Conservation (phyloP, 2,329 filamentous ascomycete species). For the Colletotrichum sp. region DNA sequence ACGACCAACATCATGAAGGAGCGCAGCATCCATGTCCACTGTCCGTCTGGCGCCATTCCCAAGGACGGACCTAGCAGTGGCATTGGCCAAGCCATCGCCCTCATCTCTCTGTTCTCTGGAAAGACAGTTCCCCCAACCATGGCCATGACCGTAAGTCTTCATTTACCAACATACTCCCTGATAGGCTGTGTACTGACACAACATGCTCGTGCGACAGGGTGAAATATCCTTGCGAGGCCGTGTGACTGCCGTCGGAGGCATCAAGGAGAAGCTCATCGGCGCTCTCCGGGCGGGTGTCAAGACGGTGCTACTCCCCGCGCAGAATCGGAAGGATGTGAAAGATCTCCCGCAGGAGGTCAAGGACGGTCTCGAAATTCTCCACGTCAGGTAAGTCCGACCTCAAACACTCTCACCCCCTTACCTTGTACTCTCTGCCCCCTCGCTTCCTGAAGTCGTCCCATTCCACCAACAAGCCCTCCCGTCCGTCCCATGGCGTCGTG, state of each 20-base stretch:
- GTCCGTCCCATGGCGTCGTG: conserved; percentile 15
- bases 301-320: conserved; percentile 85
- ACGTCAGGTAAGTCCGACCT: conserved; percentile 74
- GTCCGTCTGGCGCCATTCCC: conserved; percentile 90
- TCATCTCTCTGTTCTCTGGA: conserved; percentile 88
- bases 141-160: conserved; percentile 81
- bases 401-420: conserved; percentile 28
- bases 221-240: conserved; percentile 83
- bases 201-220: conserved; percentile 46
- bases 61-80: conserved; percentile 91
- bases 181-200: conserved; percentile 9
- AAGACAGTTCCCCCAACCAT: conserved; percentile 88
- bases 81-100: conserved; percentile 89
- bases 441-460: conserved; percentile 17
- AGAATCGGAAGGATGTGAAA: conserved; percentile 90
- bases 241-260: conserved; percentile 93
- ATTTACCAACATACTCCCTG: neutral
- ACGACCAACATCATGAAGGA: conserved; percentile 95
- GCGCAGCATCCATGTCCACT: conserved; percentile 94
- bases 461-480: neutral
- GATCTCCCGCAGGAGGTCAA: conserved; percentile 91
- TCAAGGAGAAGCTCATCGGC: conserved; percentile 98
- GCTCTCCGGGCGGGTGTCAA: conserved; percentile 93
- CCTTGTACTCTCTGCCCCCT: conserved; percentile 42
- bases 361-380: conserved; percentile 84